Conservation (phyloP, 192 early-diverging fungal species). For the Polychytrium aggregatum region DNA sequence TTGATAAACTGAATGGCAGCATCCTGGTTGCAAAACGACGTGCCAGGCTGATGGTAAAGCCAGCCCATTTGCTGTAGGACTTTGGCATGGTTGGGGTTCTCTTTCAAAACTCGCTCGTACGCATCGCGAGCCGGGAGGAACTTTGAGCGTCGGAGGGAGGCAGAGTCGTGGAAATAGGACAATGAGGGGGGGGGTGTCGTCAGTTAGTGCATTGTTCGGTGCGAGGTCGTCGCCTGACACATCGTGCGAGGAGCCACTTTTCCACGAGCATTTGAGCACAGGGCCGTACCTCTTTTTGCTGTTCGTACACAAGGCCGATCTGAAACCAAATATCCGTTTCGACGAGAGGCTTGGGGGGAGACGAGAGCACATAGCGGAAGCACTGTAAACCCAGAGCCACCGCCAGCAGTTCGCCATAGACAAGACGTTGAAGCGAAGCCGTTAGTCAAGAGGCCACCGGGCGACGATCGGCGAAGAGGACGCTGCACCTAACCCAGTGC, state of each 20-base stretch:
- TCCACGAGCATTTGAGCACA: too few species aligned
- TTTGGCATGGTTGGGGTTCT: slow-evolving; percentile 88
- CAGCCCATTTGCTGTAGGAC: slow-evolving; percentile 93
- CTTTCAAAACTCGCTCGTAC: slow-evolving; percentile 81
- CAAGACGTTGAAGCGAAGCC: too few species aligned
- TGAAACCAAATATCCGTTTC: slow-evolving; percentile 98
- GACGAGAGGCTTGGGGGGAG: slow-evolving; percentile 87
- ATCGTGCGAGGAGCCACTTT: too few species aligned
- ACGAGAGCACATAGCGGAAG: slow-evolving; percentile 78
- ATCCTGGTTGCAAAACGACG: slow-evolving; percentile 74
- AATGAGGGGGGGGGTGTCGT: too few species aligned
- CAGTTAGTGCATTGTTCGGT: too few species aligned
- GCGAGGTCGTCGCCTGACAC: too few species aligned
- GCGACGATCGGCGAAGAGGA: too few species aligned
- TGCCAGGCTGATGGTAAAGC: slow-evolving; percentile 84
- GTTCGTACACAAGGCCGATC: slow-evolving; percentile 93
- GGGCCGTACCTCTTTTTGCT: slow-evolving; percentile 66
- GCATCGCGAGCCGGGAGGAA: slow-evolving; percentile 65
- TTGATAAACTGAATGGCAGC: slow-evolving; percentile 71
- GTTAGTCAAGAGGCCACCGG: too few species aligned
- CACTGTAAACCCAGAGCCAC: slow-evolving; percentile 39
- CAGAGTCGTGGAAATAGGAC: too few species aligned
- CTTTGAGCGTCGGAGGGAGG: slow-evolving; percentile 6
- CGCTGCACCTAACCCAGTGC: too few species aligned
- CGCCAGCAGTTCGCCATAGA: too few species aligned